Base-by-base conservation (phyloP, 345 rosid species). In the Theobroma cacao region DNA sequence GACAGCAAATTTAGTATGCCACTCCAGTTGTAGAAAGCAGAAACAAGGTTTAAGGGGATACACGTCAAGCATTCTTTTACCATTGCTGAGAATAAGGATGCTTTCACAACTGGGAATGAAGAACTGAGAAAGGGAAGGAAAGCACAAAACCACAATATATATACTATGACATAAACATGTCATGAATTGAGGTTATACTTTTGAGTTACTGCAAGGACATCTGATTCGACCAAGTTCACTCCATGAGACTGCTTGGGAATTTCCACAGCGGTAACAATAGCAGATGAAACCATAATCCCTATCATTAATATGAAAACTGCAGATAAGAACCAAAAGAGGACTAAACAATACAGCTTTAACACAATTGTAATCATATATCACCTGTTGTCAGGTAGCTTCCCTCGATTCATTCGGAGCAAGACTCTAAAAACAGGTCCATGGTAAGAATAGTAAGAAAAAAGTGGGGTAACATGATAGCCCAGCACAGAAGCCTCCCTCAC, bases 381-480 rank as follows among this genome's bases (percentile, higher is more conserved):
- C 98, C 92, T 90, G 71, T 84, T 88, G 55, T 82, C 92, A 4
- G 47, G 87, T 58, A 90, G 74, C 83, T 87, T 88, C 80, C 96
- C 97, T 41, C 91, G 85, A 72, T 85, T 87, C 53, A 92, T 84
- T 55, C 79, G 77, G 67, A 93, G 89, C 90, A 95, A 77, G 80
- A 89, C 94, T 72, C 97, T 84, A 53, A 92, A 91, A 4, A 93
- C 93, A 43, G 98, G 97, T 74, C 98, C 99, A 45, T 95, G 98
- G 80, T 82, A 92, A 2, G 99, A 91, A 68, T 92, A 92, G 79
- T 91, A 91, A 0, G 98, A 95, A 84, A 93, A 92, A 3, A 95
- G 89, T 0, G 99, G 97, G 7, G 86, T 82, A 33, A 93, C 89
- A 72, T 81, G 86, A 79, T 86, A 93, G n/a, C 99, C 97, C 76